Percentiles rank a stretch among this genome's conserved stretches.
Conservation (phyloP, 345 rosid species). For the Hirschfeldia incana region DNA sequence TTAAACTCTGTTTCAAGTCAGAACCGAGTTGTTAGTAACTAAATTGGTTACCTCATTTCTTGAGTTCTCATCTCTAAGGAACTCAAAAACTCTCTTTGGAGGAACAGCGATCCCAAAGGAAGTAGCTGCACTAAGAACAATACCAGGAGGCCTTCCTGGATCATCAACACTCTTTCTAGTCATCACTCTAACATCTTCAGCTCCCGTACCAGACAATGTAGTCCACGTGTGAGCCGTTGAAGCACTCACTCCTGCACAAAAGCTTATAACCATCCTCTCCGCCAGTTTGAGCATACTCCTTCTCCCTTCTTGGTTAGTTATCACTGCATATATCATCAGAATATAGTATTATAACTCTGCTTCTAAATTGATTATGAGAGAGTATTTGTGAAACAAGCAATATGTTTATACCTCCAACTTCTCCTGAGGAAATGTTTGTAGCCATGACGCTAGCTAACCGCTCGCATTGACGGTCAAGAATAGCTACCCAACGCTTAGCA, state of each 20-base stretch:
- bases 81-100: constrained; percentile 74
- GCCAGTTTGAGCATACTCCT: constrained; percentile 93
- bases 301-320: constrained; percentile 79
- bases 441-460: constrained; percentile 94
- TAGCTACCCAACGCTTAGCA: constrained; percentile 89
- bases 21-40: not conserved
- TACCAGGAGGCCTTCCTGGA: constrained; percentile 95
- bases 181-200: constrained; percentile 94
- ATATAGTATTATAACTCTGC: not conserved
- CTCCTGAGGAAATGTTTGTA: constrained; percentile 64
- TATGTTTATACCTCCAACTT: constrained; percentile 58
- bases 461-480: constrained; percentile 87
- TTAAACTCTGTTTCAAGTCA: not conserved
- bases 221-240: constrained; percentile 94
- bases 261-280: constrained; percentile 87
- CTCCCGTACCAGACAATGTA: constrained; percentile 80
- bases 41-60: constrained; percentile 62
- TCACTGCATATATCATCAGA: constrained; percentile 28
- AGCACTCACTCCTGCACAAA: constrained; percentile 90
- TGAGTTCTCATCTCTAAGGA: constrained; percentile 86
- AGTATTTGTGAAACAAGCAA: not conserved
- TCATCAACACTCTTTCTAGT: constrained; percentile 90
- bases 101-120: constrained; percentile 95
- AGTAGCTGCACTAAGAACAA: constrained; percentile 94
- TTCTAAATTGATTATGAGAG: not conserved